Percentiles rank a stretch among this genome's conserved stretches.
phyloP scores from a whole-genome alignment of 225 moss, liverwort and hornwort species.

The Lunularia cruciata region DNA sequence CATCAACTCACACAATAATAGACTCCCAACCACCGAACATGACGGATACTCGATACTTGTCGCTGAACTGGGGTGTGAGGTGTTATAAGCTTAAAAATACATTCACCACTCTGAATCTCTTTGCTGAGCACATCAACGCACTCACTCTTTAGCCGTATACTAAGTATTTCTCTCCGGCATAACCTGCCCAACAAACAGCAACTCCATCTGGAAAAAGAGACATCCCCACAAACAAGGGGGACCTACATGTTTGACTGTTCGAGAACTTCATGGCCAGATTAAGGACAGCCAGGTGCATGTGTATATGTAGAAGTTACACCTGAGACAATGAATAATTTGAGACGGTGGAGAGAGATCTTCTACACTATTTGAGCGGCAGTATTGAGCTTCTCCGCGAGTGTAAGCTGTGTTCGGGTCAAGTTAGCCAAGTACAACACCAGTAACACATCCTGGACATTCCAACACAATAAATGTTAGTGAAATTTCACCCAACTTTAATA shows the following conservation, averaged over 20 bases:
- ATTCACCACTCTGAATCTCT: background rate
- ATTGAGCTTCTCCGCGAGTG: conserved; percentile 93
- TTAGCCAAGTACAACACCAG: conserved; percentile 97
- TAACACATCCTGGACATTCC: conserved; percentile 75
- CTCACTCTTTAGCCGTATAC: conserved; percentile 1
- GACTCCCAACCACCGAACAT: too few relatives aligned
- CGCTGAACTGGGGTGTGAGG: too few relatives aligned
- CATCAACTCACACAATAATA: too few relatives aligned
- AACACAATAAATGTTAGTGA: background rate
- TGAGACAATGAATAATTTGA: background rate
- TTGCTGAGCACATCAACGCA: background rate
- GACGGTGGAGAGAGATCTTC: conserved; percentile 3
- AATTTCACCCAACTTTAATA: background rate
- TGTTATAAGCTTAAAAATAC: conserved; percentile 6
- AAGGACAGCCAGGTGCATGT: conserved; percentile 13
- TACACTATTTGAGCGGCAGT: conserved; percentile 99
- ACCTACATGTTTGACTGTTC: background rate
- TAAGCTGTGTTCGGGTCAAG: conserved; percentile 88
- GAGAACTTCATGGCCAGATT: background rate
- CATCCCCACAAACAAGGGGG: conserved; percentile 7
- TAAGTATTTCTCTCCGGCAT: conserved; percentile 33
- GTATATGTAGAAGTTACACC: background rate
- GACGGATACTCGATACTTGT: too few relatives aligned
- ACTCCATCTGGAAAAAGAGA: conserved; percentile 15
- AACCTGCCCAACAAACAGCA: conserved; percentile 28